phyloP scores from a whole-genome alignment of 176 grass and related monocot genomes.

The Triticum dicoccoides region DNA sequence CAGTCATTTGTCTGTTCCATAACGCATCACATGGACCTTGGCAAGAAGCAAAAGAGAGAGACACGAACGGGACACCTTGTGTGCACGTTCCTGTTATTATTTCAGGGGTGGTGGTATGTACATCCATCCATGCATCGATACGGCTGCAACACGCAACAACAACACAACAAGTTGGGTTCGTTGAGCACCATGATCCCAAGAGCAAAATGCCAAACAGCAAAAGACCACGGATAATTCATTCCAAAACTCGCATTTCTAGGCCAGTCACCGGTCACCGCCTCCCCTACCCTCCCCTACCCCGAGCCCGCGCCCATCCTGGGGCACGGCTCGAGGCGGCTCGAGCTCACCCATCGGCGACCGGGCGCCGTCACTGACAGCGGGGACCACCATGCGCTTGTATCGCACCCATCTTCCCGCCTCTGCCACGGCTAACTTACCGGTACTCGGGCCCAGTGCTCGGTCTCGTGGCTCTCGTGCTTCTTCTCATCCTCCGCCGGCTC shows the following conservation, averaged over 20 bases:
- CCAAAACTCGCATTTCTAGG: constrained; percentile 36
- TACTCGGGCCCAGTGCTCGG: constrained; percentile 42
- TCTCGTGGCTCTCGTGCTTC: not conserved
- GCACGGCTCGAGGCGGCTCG: not conserved
- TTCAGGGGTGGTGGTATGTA: not conserved
- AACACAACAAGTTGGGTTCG: not conserved
- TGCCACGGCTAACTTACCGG: constrained; percentile 28
- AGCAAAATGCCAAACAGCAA: constrained; percentile 37
- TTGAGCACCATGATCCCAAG: not conserved
- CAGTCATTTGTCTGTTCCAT: too few species aligned
- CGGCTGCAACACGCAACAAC: not conserved
- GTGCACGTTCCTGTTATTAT: constrained; percentile 2
- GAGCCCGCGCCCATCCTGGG: not conserved
- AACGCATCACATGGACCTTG: too few species aligned
- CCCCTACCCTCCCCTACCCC: not conserved
- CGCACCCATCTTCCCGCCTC: constrained; percentile 35
- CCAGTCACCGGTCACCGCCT: constrained; percentile 15
- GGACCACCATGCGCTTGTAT: not conserved
- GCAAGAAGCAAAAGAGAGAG: too few species aligned
- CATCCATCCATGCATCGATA: constrained; percentile 13
- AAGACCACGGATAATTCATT: constrained; percentile 12
- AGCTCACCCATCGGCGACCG: not conserved
- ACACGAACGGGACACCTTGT: not conserved
- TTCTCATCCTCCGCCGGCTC: not conserved
- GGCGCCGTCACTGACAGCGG: constrained; percentile 15